Percentiles rank a stretch among this genome's conserved stretches.
phyloP scores from a whole-genome alignment of 1,139 yeast species.

The Taphrina flavorubra region DNA sequence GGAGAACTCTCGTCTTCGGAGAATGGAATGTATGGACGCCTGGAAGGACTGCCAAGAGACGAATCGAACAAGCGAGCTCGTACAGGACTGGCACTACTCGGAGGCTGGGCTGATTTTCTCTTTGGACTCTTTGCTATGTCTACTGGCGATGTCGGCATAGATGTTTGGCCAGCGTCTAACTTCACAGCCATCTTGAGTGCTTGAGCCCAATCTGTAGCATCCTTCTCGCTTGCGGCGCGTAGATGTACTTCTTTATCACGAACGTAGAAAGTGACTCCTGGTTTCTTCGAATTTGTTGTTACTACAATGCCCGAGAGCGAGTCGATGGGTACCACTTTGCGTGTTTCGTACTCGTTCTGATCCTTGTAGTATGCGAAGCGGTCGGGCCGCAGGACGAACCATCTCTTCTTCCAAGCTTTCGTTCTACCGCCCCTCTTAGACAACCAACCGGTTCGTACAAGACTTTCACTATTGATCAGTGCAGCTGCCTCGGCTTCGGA shows the following conservation, averaged over 20 bases:
- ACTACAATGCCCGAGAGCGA: conserved; percentile 52
- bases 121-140: background rate
- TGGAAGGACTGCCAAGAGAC: conserved; percentile 5
- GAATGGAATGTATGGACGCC: background rate
- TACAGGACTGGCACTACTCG: background rate
- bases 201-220: conserved; percentile 56
- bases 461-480: conserved; percentile 21
- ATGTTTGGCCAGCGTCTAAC: conserved; percentile 1
- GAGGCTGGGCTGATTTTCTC: background rate
- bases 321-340: conserved; percentile 56
- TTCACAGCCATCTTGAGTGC: conserved; percentile 52
- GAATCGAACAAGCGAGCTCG: background rate
- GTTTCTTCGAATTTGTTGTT: conserved; percentile 1
- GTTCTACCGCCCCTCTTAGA: conserved; percentile 28
- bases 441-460: conserved; percentile 28
- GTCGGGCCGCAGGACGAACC: conserved; percentile 65
- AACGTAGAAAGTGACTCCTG: conserved; percentile 57
- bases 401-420: conserved; percentile 57
- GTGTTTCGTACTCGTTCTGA: conserved; percentile 62
- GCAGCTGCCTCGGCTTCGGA: conserved; percentile 22
- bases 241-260: conserved; percentile 57
- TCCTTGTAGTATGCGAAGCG: conserved; percentile 67
- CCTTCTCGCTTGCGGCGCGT: conserved; percentile 53
- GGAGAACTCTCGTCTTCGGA: conserved; percentile 19
- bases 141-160: conserved; percentile 12